Conservation (phyloP, 139 green algal genomes). For the Diplosphaera chodatii region DNA sequence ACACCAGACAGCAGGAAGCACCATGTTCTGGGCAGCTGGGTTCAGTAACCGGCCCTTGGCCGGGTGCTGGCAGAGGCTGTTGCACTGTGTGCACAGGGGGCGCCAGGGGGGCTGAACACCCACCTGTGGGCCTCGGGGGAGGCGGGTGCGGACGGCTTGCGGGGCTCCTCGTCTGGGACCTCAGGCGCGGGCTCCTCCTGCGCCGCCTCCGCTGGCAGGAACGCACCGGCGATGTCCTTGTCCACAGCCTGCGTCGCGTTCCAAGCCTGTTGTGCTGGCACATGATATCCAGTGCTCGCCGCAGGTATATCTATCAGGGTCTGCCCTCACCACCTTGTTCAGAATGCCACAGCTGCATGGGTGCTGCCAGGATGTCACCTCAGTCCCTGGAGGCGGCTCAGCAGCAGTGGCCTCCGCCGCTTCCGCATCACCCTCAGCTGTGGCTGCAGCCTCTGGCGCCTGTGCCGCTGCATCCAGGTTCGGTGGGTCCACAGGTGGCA, state of each 20-base stretch:
- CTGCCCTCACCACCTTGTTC: too few relatives aligned
- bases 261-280: not conserved
- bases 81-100: too few relatives aligned
- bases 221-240: not conserved
- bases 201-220: not conserved
- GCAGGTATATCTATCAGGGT: too few relatives aligned
- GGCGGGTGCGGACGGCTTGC: not conserved
- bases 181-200: not conserved
- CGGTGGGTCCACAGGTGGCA: not conserved
- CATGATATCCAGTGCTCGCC: too few relatives aligned
- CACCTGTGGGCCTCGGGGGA: not conserved
- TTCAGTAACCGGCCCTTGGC: too few relatives aligned
- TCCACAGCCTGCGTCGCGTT: not conserved
- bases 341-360: too few relatives aligned
- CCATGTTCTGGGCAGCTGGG: too few relatives aligned
- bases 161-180: not conserved
- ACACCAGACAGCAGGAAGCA: too few relatives aligned
- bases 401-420: not conserved
- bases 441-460: not conserved
- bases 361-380: too few relatives aligned
- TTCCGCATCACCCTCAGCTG: too few relatives aligned
- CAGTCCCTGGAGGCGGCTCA: not conserved
- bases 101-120: too few relatives aligned
- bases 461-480: not conserved
- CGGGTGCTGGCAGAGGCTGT: too few relatives aligned